Conservation (phyloP, 1,139 yeast genomes). For the Kurtzmaniella quercitrusa region DNA sequence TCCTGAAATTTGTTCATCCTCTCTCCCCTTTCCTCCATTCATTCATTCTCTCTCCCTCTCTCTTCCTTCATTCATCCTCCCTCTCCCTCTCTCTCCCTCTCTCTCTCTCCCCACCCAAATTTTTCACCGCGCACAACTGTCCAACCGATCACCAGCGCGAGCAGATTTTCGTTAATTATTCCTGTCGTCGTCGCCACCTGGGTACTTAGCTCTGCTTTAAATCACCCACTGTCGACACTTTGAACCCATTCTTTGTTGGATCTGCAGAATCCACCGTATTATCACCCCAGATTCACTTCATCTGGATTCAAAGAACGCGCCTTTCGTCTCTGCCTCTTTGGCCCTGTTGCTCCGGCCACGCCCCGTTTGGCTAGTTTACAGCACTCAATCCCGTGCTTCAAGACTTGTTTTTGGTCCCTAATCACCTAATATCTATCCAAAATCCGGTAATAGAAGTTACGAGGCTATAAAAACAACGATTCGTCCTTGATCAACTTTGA, state of each 20-base stretch:
- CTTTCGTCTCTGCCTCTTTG: background rate
- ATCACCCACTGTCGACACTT: background rate
- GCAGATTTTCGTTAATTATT: background rate
- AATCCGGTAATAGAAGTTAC: no score
- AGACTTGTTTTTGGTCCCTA: background rate
- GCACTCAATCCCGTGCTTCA: background rate
- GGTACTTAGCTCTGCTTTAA: background rate
- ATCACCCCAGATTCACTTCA: background rate
- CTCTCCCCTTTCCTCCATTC: background rate
- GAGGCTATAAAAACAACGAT: no score
- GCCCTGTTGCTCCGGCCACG: background rate
- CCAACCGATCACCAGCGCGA: background rate
- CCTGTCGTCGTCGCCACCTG: background rate
- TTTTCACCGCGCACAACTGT: constrained; percentile 1
- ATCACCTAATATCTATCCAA: background rate
- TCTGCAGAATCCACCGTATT: background rate
- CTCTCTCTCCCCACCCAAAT: background rate
- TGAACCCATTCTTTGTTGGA: no score
- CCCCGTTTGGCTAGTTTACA: background rate
- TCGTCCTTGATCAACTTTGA: no score
- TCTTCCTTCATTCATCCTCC: background rate
- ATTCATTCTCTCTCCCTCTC: background rate
- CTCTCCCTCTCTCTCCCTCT: background rate
- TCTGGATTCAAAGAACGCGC: background rate
- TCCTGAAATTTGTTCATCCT: no score